Percentiles rank a stretch among this genome's conserved stretches.
Evolutionary conservation across 805 yeast species (phyloP).

Genomic region (Saitoella complicata): DNA sequence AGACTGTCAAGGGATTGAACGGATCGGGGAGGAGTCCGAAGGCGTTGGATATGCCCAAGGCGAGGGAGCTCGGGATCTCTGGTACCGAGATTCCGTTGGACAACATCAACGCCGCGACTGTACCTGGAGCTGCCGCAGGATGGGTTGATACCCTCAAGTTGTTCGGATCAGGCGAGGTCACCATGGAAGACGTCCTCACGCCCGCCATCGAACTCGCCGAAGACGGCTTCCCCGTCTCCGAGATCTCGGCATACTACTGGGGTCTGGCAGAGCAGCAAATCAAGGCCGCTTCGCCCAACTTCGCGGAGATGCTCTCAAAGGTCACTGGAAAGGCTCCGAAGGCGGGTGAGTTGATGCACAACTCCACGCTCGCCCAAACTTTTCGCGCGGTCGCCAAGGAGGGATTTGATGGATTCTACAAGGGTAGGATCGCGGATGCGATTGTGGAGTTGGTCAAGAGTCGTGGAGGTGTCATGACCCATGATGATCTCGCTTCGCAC

Average conservation of each 20-base stretch:
- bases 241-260: conserved; percentile 41
- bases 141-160: conserved; percentile 53
- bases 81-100: conserved; percentile 34
- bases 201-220: conserved; percentile 60
- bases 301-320: conserved; percentile 21
- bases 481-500: conserved; percentile 42
- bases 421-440: conserved; percentile 51
- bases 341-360: conserved; percentile 42
- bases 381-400: conserved; percentile 33
- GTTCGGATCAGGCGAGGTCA: conserved; percentile 60
- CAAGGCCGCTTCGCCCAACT: conserved; percentile 18
- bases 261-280: conserved; percentile 26
- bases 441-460: conserved; percentile 37
- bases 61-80: conserved; percentile 29
- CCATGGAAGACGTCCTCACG: conserved; percentile 38
- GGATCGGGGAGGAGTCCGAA: conserved; percentile 62
- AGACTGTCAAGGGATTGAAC: conserved; percentile 47
- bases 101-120: conserved; percentile 47
- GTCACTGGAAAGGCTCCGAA: conserved; percentile 31
- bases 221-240: conserved; percentile 47
- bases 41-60: conserved; percentile 31
- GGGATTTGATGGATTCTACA: conserved; percentile 54
- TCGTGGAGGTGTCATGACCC: conserved; percentile 40
- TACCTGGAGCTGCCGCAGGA: conserved; percentile 69
- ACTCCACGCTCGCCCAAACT: conserved; percentile 37